Conservation (phyloP, 768 basidiomycete species). For the Hygrophoropsis aurantiaca region DNA sequence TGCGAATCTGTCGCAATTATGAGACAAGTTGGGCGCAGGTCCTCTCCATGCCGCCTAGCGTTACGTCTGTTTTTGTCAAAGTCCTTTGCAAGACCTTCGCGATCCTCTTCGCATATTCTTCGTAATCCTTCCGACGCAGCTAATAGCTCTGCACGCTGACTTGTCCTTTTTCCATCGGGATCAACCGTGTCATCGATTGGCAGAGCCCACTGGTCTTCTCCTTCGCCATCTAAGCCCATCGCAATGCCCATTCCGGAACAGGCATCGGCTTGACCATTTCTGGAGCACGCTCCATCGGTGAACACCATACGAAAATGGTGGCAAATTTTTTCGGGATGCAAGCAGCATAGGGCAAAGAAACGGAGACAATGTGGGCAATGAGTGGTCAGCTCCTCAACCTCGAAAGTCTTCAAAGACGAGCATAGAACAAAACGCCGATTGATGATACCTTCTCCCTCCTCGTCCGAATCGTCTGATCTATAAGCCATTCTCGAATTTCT, state of each 20-base stretch:
- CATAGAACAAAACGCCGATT: too few relatives aligned
- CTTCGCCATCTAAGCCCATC: neutral
- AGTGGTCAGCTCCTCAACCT: too few relatives aligned
- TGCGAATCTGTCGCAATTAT: slow-evolving; percentile 32
- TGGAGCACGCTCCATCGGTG: slow-evolving; percentile 33
- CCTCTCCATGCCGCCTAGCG: slow-evolving; percentile 5
- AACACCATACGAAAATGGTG: slow-evolving; percentile 25
- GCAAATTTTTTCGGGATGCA: slow-evolving; percentile 6
- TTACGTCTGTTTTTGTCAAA: neutral
- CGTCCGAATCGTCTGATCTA: too few relatives aligned
- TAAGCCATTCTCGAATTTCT: too few relatives aligned
- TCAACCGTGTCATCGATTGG: slow-evolving; percentile 23
- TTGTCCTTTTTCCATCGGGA: slow-evolving; percentile 19
- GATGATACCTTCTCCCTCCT: too few relatives aligned
- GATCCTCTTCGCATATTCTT: neutral
- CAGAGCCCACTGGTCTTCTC: slow-evolving; percentile 13
- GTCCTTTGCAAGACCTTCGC: neutral
- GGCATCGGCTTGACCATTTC: slow-evolving; percentile 25
- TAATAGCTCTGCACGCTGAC: slow-evolving; percentile 31
- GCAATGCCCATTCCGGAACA: slow-evolving; percentile 22
- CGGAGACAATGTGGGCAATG: neutral
- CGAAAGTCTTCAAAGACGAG: too few relatives aligned
- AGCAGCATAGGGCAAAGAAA: slow-evolving; percentile 8
- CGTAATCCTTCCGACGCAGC: slow-evolving; percentile 24
- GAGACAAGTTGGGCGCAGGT: slow-evolving; percentile 1